phyloP scores from a whole-genome alignment of 163 green algal species.

The Smithsoniella earleae region DNA sequence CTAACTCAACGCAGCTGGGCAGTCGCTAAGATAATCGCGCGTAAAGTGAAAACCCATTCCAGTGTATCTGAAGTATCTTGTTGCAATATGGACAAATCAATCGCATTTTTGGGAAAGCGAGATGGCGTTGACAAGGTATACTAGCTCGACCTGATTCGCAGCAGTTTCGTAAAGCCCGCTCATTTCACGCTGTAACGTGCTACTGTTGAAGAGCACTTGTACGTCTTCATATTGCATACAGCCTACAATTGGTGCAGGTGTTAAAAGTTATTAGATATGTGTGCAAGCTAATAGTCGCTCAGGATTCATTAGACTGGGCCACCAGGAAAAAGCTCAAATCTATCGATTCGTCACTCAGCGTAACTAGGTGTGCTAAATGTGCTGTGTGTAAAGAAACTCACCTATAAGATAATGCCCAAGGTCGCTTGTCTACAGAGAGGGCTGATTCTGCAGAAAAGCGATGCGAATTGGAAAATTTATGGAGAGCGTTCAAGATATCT shows the following conservation, averaged over 20 bases:
- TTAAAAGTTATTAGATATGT: neutral
- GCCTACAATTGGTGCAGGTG: no score
- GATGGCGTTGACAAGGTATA: neutral
- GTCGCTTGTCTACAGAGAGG: neutral
- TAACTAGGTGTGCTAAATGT: neutral
- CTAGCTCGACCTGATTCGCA: neutral
- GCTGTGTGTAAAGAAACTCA: neutral
- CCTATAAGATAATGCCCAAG: neutral
- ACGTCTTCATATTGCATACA: no score
- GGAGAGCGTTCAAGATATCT: neutral
- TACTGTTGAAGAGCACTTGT: no score
- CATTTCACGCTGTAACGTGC: no score
- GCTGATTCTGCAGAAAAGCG: neutral
- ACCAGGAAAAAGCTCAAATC: neutral
- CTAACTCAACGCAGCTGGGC: no score
- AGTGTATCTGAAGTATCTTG: no score
- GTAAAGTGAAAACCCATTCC: no score
- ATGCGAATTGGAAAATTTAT: constrained; percentile 5
- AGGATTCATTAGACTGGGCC: neutral
- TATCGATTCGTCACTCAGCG: constrained; percentile 7
- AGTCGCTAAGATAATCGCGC: no score
- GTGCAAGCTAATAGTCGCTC: neutral
- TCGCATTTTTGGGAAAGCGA: neutral
- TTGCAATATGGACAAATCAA: neutral
- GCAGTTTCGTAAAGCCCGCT: no score